phyloP scores from a whole-genome alignment of 1,284 basidiomycete genomes.

The Apiotrichum siamense region DNA sequence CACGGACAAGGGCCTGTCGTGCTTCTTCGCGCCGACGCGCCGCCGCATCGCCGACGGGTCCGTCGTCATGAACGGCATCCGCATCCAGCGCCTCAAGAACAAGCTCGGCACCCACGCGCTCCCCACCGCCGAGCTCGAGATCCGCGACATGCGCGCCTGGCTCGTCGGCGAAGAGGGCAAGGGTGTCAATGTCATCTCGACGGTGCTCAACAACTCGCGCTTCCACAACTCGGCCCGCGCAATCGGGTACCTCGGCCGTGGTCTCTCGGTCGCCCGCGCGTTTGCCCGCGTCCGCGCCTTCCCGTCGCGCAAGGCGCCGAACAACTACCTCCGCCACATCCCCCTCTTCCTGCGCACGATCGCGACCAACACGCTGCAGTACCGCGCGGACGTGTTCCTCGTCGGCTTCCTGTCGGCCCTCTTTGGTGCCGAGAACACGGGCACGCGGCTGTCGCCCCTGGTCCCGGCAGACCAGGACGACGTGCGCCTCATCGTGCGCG shows the following conservation, averaged over 20 bases:
- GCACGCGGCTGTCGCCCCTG: constrained; percentile 45
- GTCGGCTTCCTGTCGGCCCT: constrained; percentile 57
- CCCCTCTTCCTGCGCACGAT: constrained; percentile 56
- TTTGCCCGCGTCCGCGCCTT: constrained; percentile 56
- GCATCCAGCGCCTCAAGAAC: constrained; percentile 67
- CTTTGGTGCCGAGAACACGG: constrained; percentile 58
- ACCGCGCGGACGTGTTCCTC: constrained; percentile 61
- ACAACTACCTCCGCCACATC: constrained; percentile 51
- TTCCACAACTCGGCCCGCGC: constrained; percentile 58
- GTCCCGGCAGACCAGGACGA: constrained; percentile 25
- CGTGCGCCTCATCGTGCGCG: constrained; percentile 54
- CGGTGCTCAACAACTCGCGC: constrained; percentile 70
- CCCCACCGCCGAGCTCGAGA: constrained; percentile 69
- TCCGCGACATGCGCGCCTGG: constrained; percentile 59
- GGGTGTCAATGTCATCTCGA: constrained; percentile 63
- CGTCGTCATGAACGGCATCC: constrained; percentile 58
- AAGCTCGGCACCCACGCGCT: constrained; percentile 71
- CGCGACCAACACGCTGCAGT: constrained; percentile 56
- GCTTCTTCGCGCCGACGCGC: constrained; percentile 54
- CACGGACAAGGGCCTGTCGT: constrained; percentile 54
- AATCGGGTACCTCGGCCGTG: constrained; percentile 57
- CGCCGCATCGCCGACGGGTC: constrained; percentile 38
- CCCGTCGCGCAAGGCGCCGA: constrained; percentile 50
- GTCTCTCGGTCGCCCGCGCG: constrained; percentile 58
- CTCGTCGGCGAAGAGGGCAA: constrained; percentile 58